phyloP scores from a whole-genome alignment of 2,329 filamentous ascomycete genomes.

The Apiospora arundinis region DNA sequence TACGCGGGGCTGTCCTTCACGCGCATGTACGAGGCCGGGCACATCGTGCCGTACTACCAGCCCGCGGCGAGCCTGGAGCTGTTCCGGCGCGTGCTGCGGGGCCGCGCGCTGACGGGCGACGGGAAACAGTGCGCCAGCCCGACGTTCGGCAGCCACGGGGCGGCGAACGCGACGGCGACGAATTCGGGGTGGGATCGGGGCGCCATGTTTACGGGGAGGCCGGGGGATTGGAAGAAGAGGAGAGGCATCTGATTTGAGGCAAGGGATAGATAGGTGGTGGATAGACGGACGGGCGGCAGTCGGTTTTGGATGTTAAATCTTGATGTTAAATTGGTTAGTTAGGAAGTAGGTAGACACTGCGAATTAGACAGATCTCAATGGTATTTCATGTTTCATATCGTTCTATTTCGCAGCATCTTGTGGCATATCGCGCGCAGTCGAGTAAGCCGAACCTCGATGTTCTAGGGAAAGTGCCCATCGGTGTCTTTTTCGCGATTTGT shows the following conservation, averaged over 20 bases:
- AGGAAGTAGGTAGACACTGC: background rate
- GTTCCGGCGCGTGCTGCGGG: conserved; percentile 54
- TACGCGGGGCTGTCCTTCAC: conserved; percentile 56
- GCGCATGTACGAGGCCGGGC: conserved; percentile 50
- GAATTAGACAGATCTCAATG: background rate
- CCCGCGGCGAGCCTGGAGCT: conserved; percentile 54
- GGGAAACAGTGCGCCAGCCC: conserved; percentile 54
- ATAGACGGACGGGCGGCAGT: background rate
- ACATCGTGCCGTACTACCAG: conserved; percentile 60
- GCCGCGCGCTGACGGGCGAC: conserved; percentile 47
- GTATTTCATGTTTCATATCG: too few relatives aligned
- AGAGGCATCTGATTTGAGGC: background rate
- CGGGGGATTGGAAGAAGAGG: conserved; percentile 22
- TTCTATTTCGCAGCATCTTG: background rate
- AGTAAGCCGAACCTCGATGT: background rate
- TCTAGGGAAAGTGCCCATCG: background rate
- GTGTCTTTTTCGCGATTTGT: background rate
- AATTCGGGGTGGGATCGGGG: conserved; percentile 48
- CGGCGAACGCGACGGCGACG: conserved; percentile 59
- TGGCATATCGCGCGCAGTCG: background rate
- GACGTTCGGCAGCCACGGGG: conserved; percentile 61
- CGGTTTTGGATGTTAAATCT: background rate
- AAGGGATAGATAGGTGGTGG: too few relatives aligned
- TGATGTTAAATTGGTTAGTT: background rate
- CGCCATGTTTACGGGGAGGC: conserved; percentile 57